Percentiles rank a stretch among this genome's conserved stretches.
These are phyloP conservation scores for Aspergillus pseudoterreus DNA, from an alignment of 2,329 filamentous ascomycete genomes.

Conservation along the genomic window DNA sequence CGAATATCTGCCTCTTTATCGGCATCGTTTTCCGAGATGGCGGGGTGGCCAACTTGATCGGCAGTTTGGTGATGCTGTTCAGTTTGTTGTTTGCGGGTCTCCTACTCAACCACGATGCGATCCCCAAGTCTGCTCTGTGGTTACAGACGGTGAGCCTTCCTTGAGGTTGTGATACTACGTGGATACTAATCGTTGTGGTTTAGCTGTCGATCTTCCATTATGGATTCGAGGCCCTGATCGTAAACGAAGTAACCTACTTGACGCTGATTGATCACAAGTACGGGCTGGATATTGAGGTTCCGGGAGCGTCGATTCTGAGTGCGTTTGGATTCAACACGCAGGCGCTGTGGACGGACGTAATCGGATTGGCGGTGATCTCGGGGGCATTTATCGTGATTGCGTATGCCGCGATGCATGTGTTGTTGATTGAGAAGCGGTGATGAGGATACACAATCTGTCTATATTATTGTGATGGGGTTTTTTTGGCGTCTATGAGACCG, in stretches of 20 bases:
- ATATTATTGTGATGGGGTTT: neutral
- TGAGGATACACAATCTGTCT: neutral
- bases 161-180: neutral
- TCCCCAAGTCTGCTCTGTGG: constrained; percentile 81
- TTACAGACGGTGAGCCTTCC: constrained; percentile 65
- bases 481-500: neutral
- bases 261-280: constrained; percentile 92
- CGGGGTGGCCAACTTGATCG: constrained; percentile 88
- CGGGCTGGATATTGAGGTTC: constrained; percentile 92
- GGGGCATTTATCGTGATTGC: constrained; percentile 80
- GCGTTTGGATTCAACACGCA: constrained; percentile 91
- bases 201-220: constrained; percentile 96
- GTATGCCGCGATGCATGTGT: constrained; percentile 86
- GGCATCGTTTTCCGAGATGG: constrained; percentile 91
- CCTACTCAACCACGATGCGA: constrained; percentile 89
- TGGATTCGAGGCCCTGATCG: constrained; percentile 91
- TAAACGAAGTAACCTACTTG: constrained; percentile 91
- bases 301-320: constrained; percentile 87
- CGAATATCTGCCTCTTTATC: constrained; percentile 91
- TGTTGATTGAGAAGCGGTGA: constrained; percentile 84
- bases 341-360: constrained; percentile 79
- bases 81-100: constrained; percentile 91
- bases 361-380: constrained; percentile 77
- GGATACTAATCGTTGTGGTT: constrained; percentile 18
- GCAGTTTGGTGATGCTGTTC: constrained; percentile 95